phyloP scores from a whole-genome alignment of 345 rosid species.

The Hevea brasiliensis region DNA sequence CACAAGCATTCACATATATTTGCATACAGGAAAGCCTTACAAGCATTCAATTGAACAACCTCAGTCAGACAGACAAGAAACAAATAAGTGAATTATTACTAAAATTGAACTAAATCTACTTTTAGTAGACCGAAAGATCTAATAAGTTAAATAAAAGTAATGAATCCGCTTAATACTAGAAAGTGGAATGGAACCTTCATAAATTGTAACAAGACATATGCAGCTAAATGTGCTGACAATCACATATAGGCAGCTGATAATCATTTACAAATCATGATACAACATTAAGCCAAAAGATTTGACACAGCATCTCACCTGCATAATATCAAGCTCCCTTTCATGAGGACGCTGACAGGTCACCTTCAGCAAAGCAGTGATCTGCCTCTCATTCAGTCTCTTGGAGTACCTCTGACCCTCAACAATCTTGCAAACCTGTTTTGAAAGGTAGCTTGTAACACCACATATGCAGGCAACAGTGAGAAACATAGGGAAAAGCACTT shows the following conservation, averaged over 20 bases:
- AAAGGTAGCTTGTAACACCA: conserved; percentile 3
- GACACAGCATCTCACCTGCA: conserved; percentile 43
- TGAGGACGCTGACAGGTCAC: conserved; percentile 94
- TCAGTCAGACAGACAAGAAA: not conserved
- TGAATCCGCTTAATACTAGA: not conserved
- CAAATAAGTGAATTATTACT: not conserved
- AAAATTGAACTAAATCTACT: not conserved
- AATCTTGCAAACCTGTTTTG: conserved; percentile 81
- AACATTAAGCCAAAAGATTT: not conserved
- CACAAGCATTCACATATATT: not conserved
- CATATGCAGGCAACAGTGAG: not conserved
- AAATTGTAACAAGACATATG: not conserved
- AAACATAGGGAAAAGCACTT: conserved; percentile 4
- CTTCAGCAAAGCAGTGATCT: conserved; percentile 83
- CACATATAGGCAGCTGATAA: not conserved
- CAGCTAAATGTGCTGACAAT: not conserved
- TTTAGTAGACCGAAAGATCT: not conserved
- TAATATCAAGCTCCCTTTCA: conserved; percentile 77
- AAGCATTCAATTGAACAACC: not conserved
- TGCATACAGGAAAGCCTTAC: not conserved
- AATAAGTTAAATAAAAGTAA: not conserved
- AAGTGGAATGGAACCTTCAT: not conserved
- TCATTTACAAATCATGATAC: not conserved
- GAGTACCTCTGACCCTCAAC: conserved; percentile 98
- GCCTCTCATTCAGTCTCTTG: conserved; percentile 89